phyloP scores from a whole-genome alignment of 1,284 basidiomycete genomes.

The Leccinum fuscescens region DNA sequence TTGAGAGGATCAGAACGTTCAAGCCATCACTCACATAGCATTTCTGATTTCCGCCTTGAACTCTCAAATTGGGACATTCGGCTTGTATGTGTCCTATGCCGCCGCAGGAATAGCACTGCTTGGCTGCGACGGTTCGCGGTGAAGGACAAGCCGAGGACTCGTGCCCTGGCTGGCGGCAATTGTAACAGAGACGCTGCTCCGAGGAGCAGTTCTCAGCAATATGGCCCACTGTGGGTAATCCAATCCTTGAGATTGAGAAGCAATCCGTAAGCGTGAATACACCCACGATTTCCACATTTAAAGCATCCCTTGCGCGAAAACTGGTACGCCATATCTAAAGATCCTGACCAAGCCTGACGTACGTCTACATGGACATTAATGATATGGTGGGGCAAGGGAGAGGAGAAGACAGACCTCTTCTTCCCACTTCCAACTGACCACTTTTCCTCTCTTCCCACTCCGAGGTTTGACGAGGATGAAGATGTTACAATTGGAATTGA shows the following conservation, averaged over 20 bases:
- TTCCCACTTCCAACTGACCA: conserved; percentile 48
- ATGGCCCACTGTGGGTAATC: conserved; percentile 68
- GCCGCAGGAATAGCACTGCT: conserved; percentile 67
- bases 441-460: conserved; percentile 44
- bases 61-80: conserved; percentile 82
- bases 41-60: conserved; percentile 66
- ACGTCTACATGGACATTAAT: conserved; percentile 17
- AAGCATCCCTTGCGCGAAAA: conserved; percentile 83
- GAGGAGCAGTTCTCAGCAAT: conserved; percentile 88
- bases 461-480: conserved; percentile 39
- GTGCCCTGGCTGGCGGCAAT: conserved; percentile 87
- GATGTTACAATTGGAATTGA: conserved; percentile 29
- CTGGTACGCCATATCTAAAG: conserved; percentile 66
- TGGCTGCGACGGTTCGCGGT: conserved; percentile 65
- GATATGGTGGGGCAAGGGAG: not conserved
- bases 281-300: conserved; percentile 82
- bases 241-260: conserved; percentile 15
- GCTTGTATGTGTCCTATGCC: conserved; percentile 76
- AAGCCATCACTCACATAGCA: conserved; percentile 67
- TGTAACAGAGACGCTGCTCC: conserved; percentile 86
- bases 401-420: conserved; percentile 32
- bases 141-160: conserved; percentile 86
- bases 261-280: conserved; percentile 15
- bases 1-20: not conserved
- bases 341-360: conserved; percentile 28